Base-by-base conservation (phyloP, 257 asterid genomes). In the Solanum sitiens region DNA sequence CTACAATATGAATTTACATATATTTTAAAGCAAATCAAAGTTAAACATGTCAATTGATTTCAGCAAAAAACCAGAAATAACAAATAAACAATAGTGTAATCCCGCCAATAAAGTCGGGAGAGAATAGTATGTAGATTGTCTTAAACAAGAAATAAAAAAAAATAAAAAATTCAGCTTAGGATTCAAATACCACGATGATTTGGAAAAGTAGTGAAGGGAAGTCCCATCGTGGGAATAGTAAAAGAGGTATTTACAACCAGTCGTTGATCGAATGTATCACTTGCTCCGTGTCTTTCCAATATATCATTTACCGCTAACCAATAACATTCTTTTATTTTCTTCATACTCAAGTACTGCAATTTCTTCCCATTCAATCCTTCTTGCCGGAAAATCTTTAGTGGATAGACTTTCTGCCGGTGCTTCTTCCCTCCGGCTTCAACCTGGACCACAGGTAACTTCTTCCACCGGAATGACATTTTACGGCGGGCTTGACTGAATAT, bases 191-290 rank as follows among this genome's bases (percentile, higher is more conserved):
- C 2, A 2, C 20, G 9, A 25, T 5, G 73, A 68, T 13, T 61
- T 11, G 93, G 92, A 83, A 87, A 87, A 16, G 71, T 71, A 32
- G 65, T 77, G 63, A 95, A 91, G 9, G 94, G 65, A 4, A 95
- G 89, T 2, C 96, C 96, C 98, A 95, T 89, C 6, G 93, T 97
- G 0, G 98, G 98, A 74, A 95, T 75, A 0, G 96, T 94, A n/a
- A 94, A 93, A 6, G 98, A 95, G 25, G 95, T 90, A 74, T 95
- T 96, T 44, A 93, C 45, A 15, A 93, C 65, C 73, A 94, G 25
- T 33, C 92, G 90, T 83, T 91, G 95, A 4, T 93, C 96, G 84
- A 89, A 93, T 3, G 96, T 74, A 63, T 93, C 92, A 23, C 90
- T 74, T 23, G 93, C 68, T 32, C 87, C 79, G 44, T 91, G 83